Evolutionary conservation across 257 asterid species (phyloP).

Genomic region (Penstemon barbatus): DNA sequence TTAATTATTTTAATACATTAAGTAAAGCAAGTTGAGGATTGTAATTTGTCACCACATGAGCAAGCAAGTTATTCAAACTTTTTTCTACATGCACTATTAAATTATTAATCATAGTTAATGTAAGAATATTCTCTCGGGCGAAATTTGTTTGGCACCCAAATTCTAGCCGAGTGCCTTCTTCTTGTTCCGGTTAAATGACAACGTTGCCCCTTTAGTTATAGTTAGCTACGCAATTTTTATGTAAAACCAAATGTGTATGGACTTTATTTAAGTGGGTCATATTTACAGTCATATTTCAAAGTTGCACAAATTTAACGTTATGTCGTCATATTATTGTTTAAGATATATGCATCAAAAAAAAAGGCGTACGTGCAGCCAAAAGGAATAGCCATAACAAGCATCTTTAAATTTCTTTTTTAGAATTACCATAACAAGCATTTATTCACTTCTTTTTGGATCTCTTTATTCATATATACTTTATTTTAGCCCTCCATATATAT

Average conservation of each 20-base stretch:
- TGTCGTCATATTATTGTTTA: conserved; percentile 13
- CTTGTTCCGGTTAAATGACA: conserved; percentile 12
- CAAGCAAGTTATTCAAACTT: conserved; percentile 31
- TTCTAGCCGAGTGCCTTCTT: conserved; percentile 19
- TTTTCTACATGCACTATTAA: conserved; percentile 38
- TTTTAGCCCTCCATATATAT: too few relatives aligned
- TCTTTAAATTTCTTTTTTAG: conserved; percentile 17
- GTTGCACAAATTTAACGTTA: background rate
- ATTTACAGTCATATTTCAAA: too few relatives aligned
- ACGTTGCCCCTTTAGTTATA: conserved; percentile 7
- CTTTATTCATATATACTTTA: background rate
- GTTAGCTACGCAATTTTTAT: too few relatives aligned
- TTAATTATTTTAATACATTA: conserved; percentile 9
- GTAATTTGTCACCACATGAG: conserved; percentile 24
- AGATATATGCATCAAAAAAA: conserved; percentile 4
- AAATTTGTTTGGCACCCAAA: conserved; percentile 18
- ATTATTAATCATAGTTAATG: conserved; percentile 20
- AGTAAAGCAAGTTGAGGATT: conserved; percentile 41
- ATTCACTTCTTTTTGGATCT: conserved; percentile 19
- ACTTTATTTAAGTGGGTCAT: too few relatives aligned
- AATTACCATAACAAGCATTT: conserved; percentile 29
- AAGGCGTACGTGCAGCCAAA: conserved; percentile 32
- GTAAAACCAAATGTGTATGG: too few relatives aligned
- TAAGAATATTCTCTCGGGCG: conserved; percentile 7
- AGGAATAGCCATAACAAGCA: conserved; percentile 32